phyloP scores from a whole-genome alignment of 768 basidiomycete genomes.

The Suillus fuscotomentosus region DNA sequence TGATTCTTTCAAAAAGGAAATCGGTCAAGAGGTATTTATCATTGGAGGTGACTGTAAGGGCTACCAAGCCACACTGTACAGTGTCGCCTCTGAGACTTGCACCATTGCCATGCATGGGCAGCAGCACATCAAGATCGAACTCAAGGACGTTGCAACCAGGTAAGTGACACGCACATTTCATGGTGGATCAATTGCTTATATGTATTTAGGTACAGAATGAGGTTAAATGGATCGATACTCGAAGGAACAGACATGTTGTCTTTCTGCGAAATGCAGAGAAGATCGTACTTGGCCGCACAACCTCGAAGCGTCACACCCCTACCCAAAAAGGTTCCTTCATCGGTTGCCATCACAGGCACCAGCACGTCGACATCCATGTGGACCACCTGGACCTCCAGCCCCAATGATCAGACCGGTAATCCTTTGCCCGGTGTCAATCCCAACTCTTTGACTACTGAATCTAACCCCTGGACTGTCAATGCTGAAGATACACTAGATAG shows the following conservation, averaged over 20 bases:
- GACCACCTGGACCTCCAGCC: too few species aligned
- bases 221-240: neutral
- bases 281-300: neutral
- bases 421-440: too few species aligned
- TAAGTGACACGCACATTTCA: neutral
- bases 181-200: neutral
- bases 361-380: too few species aligned
- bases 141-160: neutral
- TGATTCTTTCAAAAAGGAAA: neutral
- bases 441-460: too few species aligned
- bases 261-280: neutral
- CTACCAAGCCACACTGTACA: neutral
- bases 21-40: neutral
- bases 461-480: too few species aligned
- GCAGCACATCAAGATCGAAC: neutral
- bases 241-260: neutral
- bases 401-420: too few species aligned
- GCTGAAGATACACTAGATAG: too few species aligned
- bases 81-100: neutral
- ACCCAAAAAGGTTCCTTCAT: neutral
- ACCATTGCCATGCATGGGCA: neutral
- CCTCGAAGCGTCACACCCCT: neutral
- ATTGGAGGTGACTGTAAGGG: neutral
- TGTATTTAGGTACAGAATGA: neutral
- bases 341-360: fast-evolving